These are phyloP conservation scores for Fermentozyma sake DNA, from an alignment of 1,139 yeast species.

Conservation along the genomic window DNA sequence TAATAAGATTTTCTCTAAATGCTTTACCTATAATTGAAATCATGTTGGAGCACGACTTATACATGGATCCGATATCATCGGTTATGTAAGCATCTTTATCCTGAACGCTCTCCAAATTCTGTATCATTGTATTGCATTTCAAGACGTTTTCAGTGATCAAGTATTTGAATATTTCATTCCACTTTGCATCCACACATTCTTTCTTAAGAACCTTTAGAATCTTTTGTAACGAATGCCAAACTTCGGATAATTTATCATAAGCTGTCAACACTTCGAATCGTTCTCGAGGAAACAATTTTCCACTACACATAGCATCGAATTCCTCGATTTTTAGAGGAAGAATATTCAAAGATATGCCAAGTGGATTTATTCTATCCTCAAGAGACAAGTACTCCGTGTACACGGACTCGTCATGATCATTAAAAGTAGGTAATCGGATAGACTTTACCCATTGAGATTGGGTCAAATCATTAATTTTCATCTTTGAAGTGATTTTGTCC, in stretches of 20 bases:
- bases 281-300: constrained; percentile 5
- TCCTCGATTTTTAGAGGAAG: constrained; percentile 26
- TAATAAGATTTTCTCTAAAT: constrained; percentile 22
- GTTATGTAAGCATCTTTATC: constrained; percentile 3
- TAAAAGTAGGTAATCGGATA: constrained; percentile 29
- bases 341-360: constrained; percentile 44
- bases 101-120: constrained; percentile 14
- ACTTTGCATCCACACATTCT: constrained; percentile 49
- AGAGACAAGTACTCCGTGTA: constrained; percentile 28
- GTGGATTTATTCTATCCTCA: constrained; percentile 40
- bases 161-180: constrained; percentile 50
- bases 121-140: constrained; percentile 23
- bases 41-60: constrained; percentile 32
- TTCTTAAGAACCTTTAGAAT: constrained; percentile 38
- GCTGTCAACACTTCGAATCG: constrained; percentile 3
- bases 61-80: constrained; percentile 16
- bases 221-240: constrained; percentile 36
- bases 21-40: constrained; percentile 31
- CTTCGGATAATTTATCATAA: constrained; percentile 35
- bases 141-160: constrained; percentile 35
- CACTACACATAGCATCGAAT: constrained; percentile 7
- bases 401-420: constrained; percentile 23
- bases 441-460: constrained; percentile 14
- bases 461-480: constrained; percentile 28
- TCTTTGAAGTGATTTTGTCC: constrained; percentile 36